Evolutionary conservation across 2,329 filamentous ascomycete species (phyloP).

Genomic region (Bipolaris victoriae): DNA sequence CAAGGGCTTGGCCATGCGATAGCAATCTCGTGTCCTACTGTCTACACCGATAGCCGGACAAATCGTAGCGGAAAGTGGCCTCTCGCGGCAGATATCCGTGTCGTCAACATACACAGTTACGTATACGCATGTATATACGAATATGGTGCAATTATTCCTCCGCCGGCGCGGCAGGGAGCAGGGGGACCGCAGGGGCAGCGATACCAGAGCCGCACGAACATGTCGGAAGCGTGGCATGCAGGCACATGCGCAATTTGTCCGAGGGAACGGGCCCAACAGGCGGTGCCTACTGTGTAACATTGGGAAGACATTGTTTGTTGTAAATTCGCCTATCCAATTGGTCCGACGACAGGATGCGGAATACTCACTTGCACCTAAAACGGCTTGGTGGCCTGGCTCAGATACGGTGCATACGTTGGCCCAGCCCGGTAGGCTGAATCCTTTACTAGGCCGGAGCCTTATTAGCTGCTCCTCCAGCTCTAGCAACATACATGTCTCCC

Average conservation of each 20-base stretch:
- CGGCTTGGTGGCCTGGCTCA: too few species aligned
- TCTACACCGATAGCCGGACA: too few species aligned
- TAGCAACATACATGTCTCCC: constrained; percentile 23
- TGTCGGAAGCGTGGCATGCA: background rate
- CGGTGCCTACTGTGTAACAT: background rate
- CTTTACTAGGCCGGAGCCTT: constrained; percentile 21
- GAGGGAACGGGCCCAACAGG: background rate
- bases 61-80: too few species aligned
- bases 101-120: too few species aligned
- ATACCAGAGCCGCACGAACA: constrained; percentile 1
- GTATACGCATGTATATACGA: too few species aligned
- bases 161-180: too few species aligned
- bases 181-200: too few species aligned
- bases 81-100: too few species aligned
- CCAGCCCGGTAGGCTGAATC: constrained; percentile 21
- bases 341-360: background rate
- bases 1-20: too few species aligned
- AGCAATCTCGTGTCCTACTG: too few species aligned
- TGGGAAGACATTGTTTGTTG: background rate
- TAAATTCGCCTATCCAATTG: constrained; percentile 2
- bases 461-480: constrained; percentile 25
- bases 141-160: too few species aligned
- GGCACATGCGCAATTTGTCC: background rate
- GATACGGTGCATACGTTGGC: too few species aligned
- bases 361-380: constrained; percentile 5